These are phyloP conservation scores for Lyophyllum decastes DNA, from an alignment of 768 basidiomycete species.

Conservation along the genomic window DNA sequence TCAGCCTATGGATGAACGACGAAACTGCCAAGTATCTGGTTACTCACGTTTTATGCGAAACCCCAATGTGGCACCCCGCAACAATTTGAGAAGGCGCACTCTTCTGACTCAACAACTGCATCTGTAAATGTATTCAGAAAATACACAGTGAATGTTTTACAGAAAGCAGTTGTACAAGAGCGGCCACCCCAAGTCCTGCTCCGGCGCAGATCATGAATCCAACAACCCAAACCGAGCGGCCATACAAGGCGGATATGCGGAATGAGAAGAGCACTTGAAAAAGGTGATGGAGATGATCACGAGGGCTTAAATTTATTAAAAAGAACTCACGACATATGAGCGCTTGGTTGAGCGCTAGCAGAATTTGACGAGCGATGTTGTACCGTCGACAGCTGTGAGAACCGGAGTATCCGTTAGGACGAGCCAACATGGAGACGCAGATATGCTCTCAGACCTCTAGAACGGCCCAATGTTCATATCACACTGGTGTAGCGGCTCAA, in stretches of 20 bases:
- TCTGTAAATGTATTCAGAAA: not conserved
- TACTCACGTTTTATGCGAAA: not conserved
- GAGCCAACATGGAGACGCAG: too few species aligned
- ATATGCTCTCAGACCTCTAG: not conserved
- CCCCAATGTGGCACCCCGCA: not conserved
- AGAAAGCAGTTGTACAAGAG: not conserved
- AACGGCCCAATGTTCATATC: too few species aligned
- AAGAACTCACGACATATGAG: slow-evolving; percentile 1
- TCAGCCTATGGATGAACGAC: not conserved
- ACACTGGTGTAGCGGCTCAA: too few species aligned
- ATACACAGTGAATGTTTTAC: not conserved
- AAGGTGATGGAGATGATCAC: not conserved
- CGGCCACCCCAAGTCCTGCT: not conserved
- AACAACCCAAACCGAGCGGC: not conserved
- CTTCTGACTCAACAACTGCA: not conserved
- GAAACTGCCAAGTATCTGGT: not conserved
- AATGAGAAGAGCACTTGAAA: not conserved
- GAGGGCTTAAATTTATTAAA: not conserved
- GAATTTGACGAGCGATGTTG: not conserved
- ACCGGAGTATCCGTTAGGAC: not conserved
- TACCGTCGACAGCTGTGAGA: not conserved
- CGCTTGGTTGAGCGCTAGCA: not conserved
- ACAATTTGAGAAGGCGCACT: not conserved
- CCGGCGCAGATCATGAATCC: not conserved
- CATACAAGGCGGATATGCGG: not conserved